Evolutionary conservation across 2,329 filamentous ascomycete genomes (phyloP).

Genomic region (Ophiostoma sp.): DNA sequence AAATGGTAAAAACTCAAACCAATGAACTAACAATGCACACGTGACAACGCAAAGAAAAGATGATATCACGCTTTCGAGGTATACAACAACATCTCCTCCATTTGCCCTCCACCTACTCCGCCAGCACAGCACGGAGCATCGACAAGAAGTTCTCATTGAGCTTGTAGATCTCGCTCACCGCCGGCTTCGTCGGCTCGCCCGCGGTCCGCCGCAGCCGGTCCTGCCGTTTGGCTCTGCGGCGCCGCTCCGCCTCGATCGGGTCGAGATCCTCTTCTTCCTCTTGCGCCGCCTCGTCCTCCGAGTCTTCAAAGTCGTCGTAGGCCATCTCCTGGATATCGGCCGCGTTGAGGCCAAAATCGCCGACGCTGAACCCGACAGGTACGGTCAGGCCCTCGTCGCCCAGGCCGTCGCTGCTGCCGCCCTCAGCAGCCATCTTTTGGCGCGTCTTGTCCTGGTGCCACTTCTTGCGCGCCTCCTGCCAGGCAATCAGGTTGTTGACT

Average conservation of each 20-base stretch:
- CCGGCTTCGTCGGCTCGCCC: constrained; percentile 80
- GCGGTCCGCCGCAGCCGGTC: constrained; percentile 78
- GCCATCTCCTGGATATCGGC: constrained; percentile 84
- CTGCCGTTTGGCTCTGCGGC: constrained; percentile 71
- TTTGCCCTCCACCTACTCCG: constrained; percentile 54
- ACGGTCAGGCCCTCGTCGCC: constrained; percentile 42
- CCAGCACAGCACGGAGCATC: constrained; percentile 80
- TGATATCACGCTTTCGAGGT: not conserved
- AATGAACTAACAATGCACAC: not conserved
- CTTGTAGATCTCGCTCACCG: constrained; percentile 76
- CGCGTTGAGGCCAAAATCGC: constrained; percentile 87
- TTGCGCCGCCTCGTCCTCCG: constrained; percentile 65
- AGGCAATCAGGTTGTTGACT: constrained; percentile 82
- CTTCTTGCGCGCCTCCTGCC: constrained; percentile 94
- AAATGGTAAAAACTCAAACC: not conserved
- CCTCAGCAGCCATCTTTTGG: constrained; percentile 97
- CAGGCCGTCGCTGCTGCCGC: constrained; percentile 44
- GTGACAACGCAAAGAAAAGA: not conserved
- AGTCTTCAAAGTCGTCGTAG: constrained; percentile 68
- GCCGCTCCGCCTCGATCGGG: constrained; percentile 83
- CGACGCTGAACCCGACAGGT: constrained; percentile 66
- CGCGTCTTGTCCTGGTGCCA: constrained; percentile 98
- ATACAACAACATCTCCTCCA: not conserved
- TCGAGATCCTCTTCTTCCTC: constrained; percentile 77
- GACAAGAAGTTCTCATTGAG: constrained; percentile 75